A percentile compares a stretch with the other conserved stretches of the same genome.
phyloP scores from a whole-genome alignment of 2,329 filamentous ascomycete species.

The Fusarium guadeloupense region DNA sequence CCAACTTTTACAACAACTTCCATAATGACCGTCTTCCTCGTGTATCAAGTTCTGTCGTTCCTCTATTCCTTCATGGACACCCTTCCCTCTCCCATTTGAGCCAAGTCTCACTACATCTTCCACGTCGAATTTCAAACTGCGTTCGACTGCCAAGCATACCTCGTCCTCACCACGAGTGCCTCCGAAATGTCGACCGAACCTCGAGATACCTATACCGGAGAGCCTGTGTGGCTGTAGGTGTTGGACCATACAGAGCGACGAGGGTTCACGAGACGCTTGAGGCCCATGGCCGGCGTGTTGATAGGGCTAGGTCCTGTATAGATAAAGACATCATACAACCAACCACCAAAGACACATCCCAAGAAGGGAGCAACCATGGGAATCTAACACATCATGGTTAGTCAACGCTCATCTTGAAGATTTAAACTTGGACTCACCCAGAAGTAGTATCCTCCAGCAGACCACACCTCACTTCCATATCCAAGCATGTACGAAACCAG shows the following conservation, averaged over 20 bases:
- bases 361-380: slow-evolving; percentile 77
- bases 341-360: slow-evolving; percentile 70
- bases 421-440: slow-evolving; percentile 60
- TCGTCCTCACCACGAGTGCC: neutral
- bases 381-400: slow-evolving; percentile 56
- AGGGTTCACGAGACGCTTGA: slow-evolving; percentile 60
- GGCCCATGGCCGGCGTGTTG: slow-evolving; percentile 72
- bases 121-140: neutral
- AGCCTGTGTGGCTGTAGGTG: slow-evolving; percentile 42
- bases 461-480: slow-evolving; percentile 74
- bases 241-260: slow-evolving; percentile 51
- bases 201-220: slow-evolving; percentile 28
- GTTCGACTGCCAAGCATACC: neutral
- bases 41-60: neutral
- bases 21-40: neutral
- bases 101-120: neutral
- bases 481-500: slow-evolving; percentile 73
- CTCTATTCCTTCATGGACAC: neutral
- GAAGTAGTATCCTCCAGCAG: slow-evolving; percentile 74
- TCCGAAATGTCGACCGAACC: neutral
- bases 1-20: neutral
- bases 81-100: neutral
- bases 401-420: slow-evolving; percentile 1
- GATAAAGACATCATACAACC: slow-evolving; percentile 73
- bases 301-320: slow-evolving; percentile 76